Evolutionary conservation across 139 green algal genomes (phyloP).

Genomic region (Chlorella sp.): DNA sequence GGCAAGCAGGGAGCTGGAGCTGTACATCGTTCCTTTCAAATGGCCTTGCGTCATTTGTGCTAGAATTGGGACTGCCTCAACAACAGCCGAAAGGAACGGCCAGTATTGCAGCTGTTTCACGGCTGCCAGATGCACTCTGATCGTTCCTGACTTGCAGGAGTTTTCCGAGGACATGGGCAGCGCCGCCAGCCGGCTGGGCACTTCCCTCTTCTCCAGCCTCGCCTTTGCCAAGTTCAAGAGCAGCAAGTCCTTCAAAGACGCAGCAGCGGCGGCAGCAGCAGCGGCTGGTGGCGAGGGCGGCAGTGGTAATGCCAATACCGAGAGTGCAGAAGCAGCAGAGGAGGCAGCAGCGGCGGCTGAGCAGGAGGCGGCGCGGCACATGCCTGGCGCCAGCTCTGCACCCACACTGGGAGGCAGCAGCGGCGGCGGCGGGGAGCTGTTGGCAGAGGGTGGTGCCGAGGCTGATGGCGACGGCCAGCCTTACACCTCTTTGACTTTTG

Average conservation of each 20-base stretch:
- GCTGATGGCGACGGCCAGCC: neutral
- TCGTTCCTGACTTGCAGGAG: slow-evolving; percentile 39
- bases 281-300: neutral
- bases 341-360: slow-evolving; percentile 1
- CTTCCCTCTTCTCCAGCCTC: slow-evolving; percentile 32
- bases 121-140: too few species aligned
- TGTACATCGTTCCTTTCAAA: too few species aligned
- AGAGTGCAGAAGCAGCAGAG: neutral
- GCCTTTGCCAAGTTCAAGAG: slow-evolving; percentile 28
- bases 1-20: neutral
- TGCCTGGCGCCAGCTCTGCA: neutral
- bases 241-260: neutral
- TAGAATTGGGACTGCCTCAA: too few species aligned
- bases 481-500: neutral
- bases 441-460: neutral
- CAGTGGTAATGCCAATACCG: neutral
- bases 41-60: too few species aligned
- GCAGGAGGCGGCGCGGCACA: neutral
- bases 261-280: neutral
- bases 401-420: neutral
- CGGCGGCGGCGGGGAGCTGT: neutral
- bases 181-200: slow-evolving; percentile 43
- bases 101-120: too few species aligned
- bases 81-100: too few species aligned
- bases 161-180: slow-evolving; percentile 54